Percentiles rank a stretch among this genome's conserved stretches.
Conservation (phyloP, 2,329 filamentous ascomycete genomes). For the Cercospora sp. region DNA sequence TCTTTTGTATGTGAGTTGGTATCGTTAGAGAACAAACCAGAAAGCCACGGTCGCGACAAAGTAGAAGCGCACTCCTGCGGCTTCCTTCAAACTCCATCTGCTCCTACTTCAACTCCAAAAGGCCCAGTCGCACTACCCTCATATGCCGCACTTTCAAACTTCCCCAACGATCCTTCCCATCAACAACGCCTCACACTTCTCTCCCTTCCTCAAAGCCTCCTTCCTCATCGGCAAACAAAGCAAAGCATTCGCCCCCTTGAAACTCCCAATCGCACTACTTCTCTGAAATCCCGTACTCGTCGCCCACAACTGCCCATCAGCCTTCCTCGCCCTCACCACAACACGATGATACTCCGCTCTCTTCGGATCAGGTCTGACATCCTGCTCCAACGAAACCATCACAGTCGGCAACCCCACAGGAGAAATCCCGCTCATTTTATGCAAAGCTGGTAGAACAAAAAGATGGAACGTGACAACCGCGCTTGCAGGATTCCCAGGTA, state of each 20-base stretch:
- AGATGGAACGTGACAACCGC: constrained; percentile 92
- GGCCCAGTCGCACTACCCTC: no score
- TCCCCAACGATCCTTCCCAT: constrained; percentile 58
- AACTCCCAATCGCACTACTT: constrained; percentile 84
- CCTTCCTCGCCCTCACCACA: constrained; percentile 59
- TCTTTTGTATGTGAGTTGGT: no score
- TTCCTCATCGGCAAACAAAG: constrained; percentile 70
- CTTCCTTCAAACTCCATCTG: no score
- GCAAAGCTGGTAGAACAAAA: constrained; percentile 85
- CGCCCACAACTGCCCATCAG: constrained; percentile 69
- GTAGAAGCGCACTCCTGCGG: no score
- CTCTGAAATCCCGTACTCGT: constrained; percentile 86
- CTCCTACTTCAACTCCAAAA: no score
- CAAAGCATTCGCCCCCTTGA: constrained; percentile 85
- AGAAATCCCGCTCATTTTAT: constrained; percentile 69
- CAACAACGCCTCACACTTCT: constrained; percentile 73
- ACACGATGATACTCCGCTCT: constrained; percentile 91
- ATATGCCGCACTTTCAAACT: background rate
- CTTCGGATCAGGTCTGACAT: constrained; percentile 71
- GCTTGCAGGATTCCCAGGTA: constrained; percentile 92
- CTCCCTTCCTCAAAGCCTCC: constrained; percentile 66
- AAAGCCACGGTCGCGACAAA: no score
- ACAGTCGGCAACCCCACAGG: constrained; percentile 71
- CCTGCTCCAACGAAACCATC: constrained; percentile 69
- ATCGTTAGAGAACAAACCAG: no score